Evolutionary conservation across 768 basidiomycete species (phyloP), one percentile per base, ranked within the genome.

Genomic region (Leccinellum albellum): DNA sequence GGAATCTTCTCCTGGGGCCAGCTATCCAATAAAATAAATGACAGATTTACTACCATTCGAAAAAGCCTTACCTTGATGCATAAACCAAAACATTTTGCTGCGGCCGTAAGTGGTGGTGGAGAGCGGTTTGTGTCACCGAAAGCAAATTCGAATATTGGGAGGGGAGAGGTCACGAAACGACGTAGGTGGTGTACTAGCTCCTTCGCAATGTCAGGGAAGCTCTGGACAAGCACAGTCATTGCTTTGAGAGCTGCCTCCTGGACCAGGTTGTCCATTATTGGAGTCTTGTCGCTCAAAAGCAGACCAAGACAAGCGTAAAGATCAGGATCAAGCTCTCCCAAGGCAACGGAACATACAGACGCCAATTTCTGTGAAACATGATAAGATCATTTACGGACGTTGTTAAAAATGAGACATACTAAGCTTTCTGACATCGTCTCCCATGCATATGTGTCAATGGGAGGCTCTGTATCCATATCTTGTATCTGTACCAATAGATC

Each of bases 401-500:
- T 13, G 31, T 47, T 21, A 4, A 20, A 53, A 54, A 24, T 50
- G 21, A 45, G 40, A 72, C 83, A 49, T 63, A 91, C 92, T 79
- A 94, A 71, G 62, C 88, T 89, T 68, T 94, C 92, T 10, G 92
- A 90, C 86, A 94, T 87, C 0, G 92, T 94, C 67, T 94, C 92
- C 87, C 88, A 94, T 51, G 89, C 85, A 71, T 93, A 94, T n/a
- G 88, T 90, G 68, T 94, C 92, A 32, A 87, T 64, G 0, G 87
- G 80, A 13, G 89, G 91, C 57, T 91, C 88, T 4, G 77, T 75
- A 14, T 92, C 90, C 84, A 94, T 85, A 59, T 88, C 89, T 66
- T 91, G 84, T 51, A 94, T 87, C 68, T 93, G 91, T 6, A 79
- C 74, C 33, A 90, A 77, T 35, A 94, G 78, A 60, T 92, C 89